Percentiles rank a stretch among this genome's conserved stretches.
Conservation (phyloP, 2,329 filamentous ascomycete species). For the Phialophora macrospora region DNA sequence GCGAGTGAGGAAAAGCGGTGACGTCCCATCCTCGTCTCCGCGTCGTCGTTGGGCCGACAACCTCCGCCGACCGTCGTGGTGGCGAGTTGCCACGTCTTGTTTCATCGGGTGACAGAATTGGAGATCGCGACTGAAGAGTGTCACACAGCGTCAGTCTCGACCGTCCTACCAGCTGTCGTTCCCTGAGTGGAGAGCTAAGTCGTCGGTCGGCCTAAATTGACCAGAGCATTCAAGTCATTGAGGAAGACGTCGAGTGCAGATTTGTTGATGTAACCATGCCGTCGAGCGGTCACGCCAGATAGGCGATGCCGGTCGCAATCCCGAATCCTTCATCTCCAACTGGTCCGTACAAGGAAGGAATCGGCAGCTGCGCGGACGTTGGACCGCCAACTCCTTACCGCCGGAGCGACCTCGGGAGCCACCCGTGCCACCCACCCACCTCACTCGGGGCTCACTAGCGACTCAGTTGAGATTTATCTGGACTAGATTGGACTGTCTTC, state of each 20-base stretch:
- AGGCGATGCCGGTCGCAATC: neutral
- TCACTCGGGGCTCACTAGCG: neutral
- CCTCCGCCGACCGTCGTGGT: conserved; percentile 3
- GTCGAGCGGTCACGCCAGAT: neutral
- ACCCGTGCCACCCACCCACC: neutral
- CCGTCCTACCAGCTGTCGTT: neutral
- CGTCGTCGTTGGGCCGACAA: conserved; percentile 17
- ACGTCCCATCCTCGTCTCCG: conserved; percentile 21
- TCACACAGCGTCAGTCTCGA: neutral
- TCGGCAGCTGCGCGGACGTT: neutral
- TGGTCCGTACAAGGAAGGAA: neutral
- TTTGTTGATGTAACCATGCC: conserved; percentile 8
- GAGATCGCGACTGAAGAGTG: neutral
- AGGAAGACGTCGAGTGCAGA: neutral
- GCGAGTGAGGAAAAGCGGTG: conserved; percentile 29
- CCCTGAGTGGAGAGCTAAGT: neutral
- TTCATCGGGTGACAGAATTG: neutral
- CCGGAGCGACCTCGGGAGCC: neutral
- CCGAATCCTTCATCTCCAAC: neutral
- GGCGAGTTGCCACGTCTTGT: neutral
- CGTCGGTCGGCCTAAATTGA: neutral
- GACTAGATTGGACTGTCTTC: too few relatives aligned
- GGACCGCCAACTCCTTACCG: neutral
- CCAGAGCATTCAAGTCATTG: neutral
- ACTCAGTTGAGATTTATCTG: neutral